Evolutionary conservation across 2,329 filamentous ascomycete species (phyloP).

Genomic region (Neocucurbitaria cava): DNA sequence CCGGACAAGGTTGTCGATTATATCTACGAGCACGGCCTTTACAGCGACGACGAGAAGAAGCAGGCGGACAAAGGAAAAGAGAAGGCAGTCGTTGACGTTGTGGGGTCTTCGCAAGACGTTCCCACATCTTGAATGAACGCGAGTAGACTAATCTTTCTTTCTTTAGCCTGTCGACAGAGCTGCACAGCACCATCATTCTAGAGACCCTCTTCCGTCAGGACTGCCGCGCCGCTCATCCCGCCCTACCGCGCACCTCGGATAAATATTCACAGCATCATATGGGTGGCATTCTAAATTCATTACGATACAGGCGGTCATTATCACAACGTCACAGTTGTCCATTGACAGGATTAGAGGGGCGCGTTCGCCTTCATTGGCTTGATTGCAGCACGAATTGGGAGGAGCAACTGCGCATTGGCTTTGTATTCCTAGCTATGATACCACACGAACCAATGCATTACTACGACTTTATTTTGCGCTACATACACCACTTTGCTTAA

Average conservation of each 20-base stretch:
- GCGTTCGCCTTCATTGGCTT: slow-evolving; percentile 30
- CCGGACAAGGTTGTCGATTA: slow-evolving; percentile 49
- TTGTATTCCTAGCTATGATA: slow-evolving; percentile 35
- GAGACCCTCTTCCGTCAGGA: slow-evolving; percentile 24
- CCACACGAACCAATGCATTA: slow-evolving; percentile 34
- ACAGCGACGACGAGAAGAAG: slow-evolving; percentile 48
- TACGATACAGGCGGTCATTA: slow-evolving; percentile 7
- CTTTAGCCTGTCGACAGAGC: neutral
- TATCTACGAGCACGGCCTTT: slow-evolving; percentile 50
- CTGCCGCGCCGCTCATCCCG: slow-evolving; percentile 17
- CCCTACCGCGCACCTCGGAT: neutral
- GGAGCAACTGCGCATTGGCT: slow-evolving; percentile 8
- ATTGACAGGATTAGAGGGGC: slow-evolving; percentile 15
- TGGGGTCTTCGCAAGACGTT: slow-evolving; percentile 31
- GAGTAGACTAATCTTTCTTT: neutral
- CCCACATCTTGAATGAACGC: slow-evolving; percentile 18
- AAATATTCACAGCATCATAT: slow-evolving; percentile 1
- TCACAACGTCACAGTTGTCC: slow-evolving; percentile 10
- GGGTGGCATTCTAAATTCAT: slow-evolving; percentile 10
- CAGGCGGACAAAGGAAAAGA: slow-evolving; percentile 45
- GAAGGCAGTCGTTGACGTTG: slow-evolving; percentile 26
- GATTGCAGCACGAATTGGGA: slow-evolving; percentile 5
- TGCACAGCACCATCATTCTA: neutral
- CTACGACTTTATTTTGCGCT: neutral
- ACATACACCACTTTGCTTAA: neutral